Evolutionary conservation across 169 alveolate species (phyloP).

Genomic region (Plasmodium sp.): DNA sequence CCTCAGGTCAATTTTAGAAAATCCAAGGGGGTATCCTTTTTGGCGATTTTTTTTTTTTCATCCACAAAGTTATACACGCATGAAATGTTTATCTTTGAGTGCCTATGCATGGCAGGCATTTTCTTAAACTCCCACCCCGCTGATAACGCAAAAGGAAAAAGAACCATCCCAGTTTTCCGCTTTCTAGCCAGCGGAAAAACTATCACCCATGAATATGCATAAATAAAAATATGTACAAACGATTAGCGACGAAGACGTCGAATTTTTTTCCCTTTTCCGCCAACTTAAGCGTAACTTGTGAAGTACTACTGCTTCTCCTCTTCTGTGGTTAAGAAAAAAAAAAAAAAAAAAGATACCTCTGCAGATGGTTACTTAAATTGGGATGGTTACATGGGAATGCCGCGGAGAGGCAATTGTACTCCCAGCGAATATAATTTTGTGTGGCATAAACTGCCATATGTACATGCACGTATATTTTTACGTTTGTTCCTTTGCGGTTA

Average conservation of each 20-base stretch:
- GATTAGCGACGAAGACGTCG: not conserved
- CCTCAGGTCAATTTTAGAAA: not conserved
- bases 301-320: not conserved
- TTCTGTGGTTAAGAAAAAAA: not conserved
- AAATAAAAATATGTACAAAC: not conserved
- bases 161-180: not conserved
- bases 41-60: not conserved
- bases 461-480: not conserved
- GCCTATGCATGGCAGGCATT: not conserved
- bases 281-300: not conserved
- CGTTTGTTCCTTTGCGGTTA: not conserved
- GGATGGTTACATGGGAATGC: not conserved
- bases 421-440: not conserved
- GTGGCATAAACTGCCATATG: not conserved
- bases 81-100: not conserved
- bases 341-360: not conserved
- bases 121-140: not conserved
- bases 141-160: not conserved
- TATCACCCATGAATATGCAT: not conserved
- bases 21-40: not conserved
- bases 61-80: not conserved
- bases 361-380: not conserved
- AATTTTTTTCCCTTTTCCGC: not conserved
- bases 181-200: not conserved
- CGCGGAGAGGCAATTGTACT: not conserved